Conservation (phyloP, 2,329 filamentous ascomycete genomes). For the Gaeumannomyces tritici region DNA sequence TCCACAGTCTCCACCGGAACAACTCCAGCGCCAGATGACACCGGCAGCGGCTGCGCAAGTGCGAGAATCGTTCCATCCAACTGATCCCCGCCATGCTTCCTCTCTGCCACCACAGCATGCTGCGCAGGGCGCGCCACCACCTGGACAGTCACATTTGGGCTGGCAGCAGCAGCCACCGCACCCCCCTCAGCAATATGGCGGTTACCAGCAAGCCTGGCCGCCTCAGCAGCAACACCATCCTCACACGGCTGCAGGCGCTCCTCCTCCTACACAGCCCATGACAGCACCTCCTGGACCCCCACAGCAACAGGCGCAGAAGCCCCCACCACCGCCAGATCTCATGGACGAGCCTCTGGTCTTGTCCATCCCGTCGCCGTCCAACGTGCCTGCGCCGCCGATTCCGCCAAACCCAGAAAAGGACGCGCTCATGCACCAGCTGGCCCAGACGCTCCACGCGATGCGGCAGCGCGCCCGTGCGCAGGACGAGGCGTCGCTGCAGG, state of each 20-base stretch:
- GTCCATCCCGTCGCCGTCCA: constrained; percentile 30
- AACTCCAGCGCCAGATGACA: neutral
- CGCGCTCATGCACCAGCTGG: constrained; percentile 69
- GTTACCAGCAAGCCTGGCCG: neutral
- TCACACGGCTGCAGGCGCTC: constrained; percentile 12
- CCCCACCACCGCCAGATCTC: constrained; percentile 39
- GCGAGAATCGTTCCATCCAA: neutral
- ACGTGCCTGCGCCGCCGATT: constrained; percentile 61
- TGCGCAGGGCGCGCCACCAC: constrained; percentile 7
- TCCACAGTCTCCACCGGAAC: neutral
- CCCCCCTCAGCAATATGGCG: constrained; percentile 6
- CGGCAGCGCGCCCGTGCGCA: constrained; percentile 61
- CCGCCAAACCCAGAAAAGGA: constrained; percentile 96
- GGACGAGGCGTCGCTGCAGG: constrained; percentile 63
- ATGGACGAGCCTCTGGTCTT: constrained; percentile 49
- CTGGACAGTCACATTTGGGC: constrained; percentile 4
- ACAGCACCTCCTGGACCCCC: constrained; percentile 5
- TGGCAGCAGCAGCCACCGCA: constrained; percentile 6
- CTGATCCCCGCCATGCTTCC: constrained; percentile 3
- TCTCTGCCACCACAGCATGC: neutral
- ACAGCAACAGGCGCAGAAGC: constrained; percentile 25
- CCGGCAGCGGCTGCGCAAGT: neutral
- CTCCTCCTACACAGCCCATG: constrained; percentile 9
- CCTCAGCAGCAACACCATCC: constrained; percentile 7
- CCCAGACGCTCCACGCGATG: constrained; percentile 56